These are phyloP conservation scores for Penicillium sp. DNA, from an alignment of 2,329 filamentous ascomycete species.

Conservation along the genomic window DNA sequence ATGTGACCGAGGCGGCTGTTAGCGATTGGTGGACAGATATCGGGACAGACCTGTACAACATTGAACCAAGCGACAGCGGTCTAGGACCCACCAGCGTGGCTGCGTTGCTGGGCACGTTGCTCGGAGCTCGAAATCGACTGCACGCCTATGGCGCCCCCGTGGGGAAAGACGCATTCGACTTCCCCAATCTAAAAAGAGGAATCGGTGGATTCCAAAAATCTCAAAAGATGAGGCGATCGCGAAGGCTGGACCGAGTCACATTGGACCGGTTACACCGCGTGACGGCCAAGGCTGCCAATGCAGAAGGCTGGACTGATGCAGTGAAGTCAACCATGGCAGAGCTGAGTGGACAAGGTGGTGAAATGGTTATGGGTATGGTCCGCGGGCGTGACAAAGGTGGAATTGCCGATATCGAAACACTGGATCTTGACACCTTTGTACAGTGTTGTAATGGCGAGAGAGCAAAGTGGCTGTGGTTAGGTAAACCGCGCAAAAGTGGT, in stretches of 20 bases:
- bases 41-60: constrained; percentile 85
- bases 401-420: constrained; percentile 88
- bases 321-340: constrained; percentile 95
- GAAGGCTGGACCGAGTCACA: constrained; percentile 79
- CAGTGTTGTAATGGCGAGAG: constrained; percentile 76
- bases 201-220: constrained; percentile 88
- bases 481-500: constrained; percentile 71
- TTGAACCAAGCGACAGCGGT: constrained; percentile 89
- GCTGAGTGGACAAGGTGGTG: constrained; percentile 87
- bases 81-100: constrained; percentile 89
- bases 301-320: constrained; percentile 86
- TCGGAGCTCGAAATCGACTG: constrained; percentile 86
- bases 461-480: constrained; percentile 92
- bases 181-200: constrained; percentile 76
- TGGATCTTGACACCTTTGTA: constrained; percentile 82
- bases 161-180: constrained; percentile 86
- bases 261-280: constrained; percentile 74
- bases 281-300: constrained; percentile 87
- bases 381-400: constrained; percentile 81
- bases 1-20: constrained; percentile 85
- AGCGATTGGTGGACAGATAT: constrained; percentile 96
- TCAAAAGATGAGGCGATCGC: constrained; percentile 73
- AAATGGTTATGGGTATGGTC: constrained; percentile 94
- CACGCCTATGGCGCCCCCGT: constrained; percentile 82
- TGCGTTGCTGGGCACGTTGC: constrained; percentile 79